Conservation (phyloP, 306 rosid genomes). For the Lablab purpureus region DNA sequence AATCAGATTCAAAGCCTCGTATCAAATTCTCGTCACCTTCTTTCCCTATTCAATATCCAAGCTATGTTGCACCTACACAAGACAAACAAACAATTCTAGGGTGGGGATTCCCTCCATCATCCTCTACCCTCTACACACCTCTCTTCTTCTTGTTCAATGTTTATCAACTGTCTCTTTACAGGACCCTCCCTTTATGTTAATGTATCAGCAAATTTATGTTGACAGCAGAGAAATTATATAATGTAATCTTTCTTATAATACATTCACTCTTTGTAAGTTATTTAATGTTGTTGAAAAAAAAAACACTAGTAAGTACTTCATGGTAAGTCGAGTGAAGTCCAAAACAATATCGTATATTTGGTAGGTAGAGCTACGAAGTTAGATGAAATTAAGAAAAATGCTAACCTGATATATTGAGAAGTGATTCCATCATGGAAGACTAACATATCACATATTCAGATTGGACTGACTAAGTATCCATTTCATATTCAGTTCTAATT, state of each 20-base stretch:
- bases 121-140: neutral
- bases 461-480: neutral
- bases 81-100: constrained; percentile 67
- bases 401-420: neutral
- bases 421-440: neutral
- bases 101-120: constrained; percentile 3
- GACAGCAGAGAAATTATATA: neutral
- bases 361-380: neutral
- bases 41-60: constrained; percentile 51
- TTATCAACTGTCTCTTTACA: neutral
- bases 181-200: neutral
- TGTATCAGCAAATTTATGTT: neutral
- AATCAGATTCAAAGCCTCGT: constrained; percentile 25
- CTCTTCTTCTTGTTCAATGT: neutral
- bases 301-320: neutral
- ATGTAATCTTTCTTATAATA: neutral
- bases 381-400: neutral
- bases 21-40: constrained; percentile 52
- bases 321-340: neutral
- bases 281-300: neutral
- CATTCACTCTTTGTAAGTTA: neutral
- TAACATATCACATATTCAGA: neutral
- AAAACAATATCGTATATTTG: neutral
- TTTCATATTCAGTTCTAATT: neutral
- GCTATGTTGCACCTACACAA: constrained; percentile 47